Evolutionary conservation across 495 filamentous ascomycete species (phyloP), one percentile per base, ranked within the genome.

Genomic region (Amniculicola lignicola): DNA sequence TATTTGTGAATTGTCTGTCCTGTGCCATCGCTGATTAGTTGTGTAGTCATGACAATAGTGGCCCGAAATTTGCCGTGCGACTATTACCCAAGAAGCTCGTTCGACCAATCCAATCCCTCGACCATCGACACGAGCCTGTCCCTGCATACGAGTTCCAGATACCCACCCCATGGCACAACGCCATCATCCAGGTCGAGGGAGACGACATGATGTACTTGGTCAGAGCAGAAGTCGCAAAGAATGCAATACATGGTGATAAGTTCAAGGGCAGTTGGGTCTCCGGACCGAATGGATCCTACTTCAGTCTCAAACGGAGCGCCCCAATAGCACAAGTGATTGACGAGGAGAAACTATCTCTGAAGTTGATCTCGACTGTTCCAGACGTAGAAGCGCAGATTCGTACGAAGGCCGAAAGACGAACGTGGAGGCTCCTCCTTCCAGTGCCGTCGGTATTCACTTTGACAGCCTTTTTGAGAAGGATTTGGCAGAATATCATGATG

Each of bases 91-190:
- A 58, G 14, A 48, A 31, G 15, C 38, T 33, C 11, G 57, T 69
- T 6, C 52, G 66, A 19, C 45, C 66, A 11, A 65, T 66, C 51
- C 47, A 67, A 22, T 57, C 53, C n/a, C 38, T 68, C 7, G 51
- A 38, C 12, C 16, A 51, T 28, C 47, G 25, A 27, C 27, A 36
- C 5, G 46, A 51, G 21, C 31, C 28, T n/a, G 18, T 45, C 1
- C 19, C 46, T 6, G 65, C 45, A 5, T 72, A 74, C 35, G 52
- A 70, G 11, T 65, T 74, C 0, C 72, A 76, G 35, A 69, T 75
- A 12, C 72, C 74, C 0, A 74, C 72, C 0, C 72, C 74, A 7
- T 76, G 74, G 73, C 73, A 76, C 41, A 75, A 74, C 49, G 66
- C 53, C 14, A 62, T 76, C 7, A 64, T 67, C 10, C 61, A 68